phyloP scores from a whole-genome alignment of 139 green algal genomes.

The Asterochloris erici region DNA sequence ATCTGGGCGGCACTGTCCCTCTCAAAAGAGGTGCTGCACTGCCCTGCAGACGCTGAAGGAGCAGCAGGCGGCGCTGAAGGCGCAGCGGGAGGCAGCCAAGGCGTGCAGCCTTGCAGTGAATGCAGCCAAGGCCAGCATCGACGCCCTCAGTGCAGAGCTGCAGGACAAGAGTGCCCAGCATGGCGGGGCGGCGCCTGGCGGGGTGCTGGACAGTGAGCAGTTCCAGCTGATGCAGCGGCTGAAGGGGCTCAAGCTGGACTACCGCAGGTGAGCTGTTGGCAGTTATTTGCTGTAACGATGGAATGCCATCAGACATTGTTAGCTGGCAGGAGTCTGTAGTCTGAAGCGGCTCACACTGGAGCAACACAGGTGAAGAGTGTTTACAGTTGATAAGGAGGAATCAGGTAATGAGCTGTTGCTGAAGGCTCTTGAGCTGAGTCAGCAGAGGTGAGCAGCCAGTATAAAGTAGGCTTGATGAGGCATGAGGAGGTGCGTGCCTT shows the following conservation, averaged over 20 bases:
- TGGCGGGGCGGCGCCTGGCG: slow-evolving; percentile 6
- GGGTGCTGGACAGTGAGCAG: slow-evolving; percentile 49
- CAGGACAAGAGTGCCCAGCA: slow-evolving; percentile 25
- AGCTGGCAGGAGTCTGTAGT: too few relatives aligned
- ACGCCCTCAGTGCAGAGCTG: slow-evolving; percentile 35
- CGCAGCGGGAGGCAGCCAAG: slow-evolving; percentile 40
- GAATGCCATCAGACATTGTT: too few relatives aligned
- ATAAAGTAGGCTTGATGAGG: too few relatives aligned
- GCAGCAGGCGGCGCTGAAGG: slow-evolving; percentile 27
- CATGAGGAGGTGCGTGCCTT: too few relatives aligned
- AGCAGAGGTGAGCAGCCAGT: too few relatives aligned
- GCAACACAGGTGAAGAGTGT: too few relatives aligned
- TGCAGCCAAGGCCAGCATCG: slow-evolving; percentile 49
- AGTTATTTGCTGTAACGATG: too few relatives aligned
- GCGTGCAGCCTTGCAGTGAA: slow-evolving; percentile 39
- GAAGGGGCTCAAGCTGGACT: slow-evolving; percentile 43
- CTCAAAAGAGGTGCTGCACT: too few relatives aligned
- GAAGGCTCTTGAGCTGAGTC: slow-evolving; percentile 31
- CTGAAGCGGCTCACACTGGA: too few relatives aligned
- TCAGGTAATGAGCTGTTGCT: slow-evolving; percentile 32
- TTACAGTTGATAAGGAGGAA: too few relatives aligned
- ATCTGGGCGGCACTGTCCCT: too few relatives aligned
- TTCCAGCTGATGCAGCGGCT: slow-evolving; percentile 44
- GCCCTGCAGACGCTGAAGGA: slow-evolving; percentile 46
- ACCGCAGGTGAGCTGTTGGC: slow-evolving; percentile 13